A percentile compares a stretch with the other conserved stretches of the same genome.
Evolutionary conservation across 2,329 filamentous ascomycete species (phyloP).

Genomic region (Amauroascus verrucosus): DNA sequence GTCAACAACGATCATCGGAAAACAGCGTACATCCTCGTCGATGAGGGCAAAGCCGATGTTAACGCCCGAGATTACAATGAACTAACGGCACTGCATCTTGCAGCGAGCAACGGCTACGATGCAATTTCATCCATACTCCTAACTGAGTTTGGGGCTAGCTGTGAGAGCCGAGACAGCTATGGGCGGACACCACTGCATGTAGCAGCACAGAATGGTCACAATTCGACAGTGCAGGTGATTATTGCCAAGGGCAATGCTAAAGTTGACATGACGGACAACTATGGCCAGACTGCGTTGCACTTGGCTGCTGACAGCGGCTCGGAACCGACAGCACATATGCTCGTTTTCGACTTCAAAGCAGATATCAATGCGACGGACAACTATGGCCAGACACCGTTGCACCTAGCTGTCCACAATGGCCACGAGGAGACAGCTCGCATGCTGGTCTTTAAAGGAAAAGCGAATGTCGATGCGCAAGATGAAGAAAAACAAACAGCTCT

Average conservation of each 20-base stretch:
- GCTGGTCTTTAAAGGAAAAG: background rate
- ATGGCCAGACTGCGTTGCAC: constrained; percentile 8
- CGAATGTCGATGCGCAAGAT: background rate
- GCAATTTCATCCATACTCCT: background rate
- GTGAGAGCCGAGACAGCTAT: background rate
- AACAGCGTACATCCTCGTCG: background rate
- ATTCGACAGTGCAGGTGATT: background rate
- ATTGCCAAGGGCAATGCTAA: constrained; percentile 1
- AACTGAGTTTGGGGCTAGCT: background rate
- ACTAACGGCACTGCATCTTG: constrained; percentile 4
- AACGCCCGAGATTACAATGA: background rate
- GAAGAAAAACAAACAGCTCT: background rate
- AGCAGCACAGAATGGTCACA: background rate
- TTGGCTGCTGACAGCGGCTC: constrained; percentile 3
- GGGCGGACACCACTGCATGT: constrained; percentile 7
- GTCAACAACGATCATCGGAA: background rate
- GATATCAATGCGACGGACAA: background rate
- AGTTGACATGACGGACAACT: background rate
- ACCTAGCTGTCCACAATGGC: background rate
- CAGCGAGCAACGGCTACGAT: background rate
- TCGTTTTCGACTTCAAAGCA: background rate
- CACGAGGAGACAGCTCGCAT: background rate
- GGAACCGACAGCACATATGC: background rate
- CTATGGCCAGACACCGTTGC: background rate
- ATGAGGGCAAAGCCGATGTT: background rate